These are phyloP conservation scores for Suhomyces ambrosiae DNA, from an alignment of 1,139 yeast genomes.

Conservation along the genomic window DNA sequence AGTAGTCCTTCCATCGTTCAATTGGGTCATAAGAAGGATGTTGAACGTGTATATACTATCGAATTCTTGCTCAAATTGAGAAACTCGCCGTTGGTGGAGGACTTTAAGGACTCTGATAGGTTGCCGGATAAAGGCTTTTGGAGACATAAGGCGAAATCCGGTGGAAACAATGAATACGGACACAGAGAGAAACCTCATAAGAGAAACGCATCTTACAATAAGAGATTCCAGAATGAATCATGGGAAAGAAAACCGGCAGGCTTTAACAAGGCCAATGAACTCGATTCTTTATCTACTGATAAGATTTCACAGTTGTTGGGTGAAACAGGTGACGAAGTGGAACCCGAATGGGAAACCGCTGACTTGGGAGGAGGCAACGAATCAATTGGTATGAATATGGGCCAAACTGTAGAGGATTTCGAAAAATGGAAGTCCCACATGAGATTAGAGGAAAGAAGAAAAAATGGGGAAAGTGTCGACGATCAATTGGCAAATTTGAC, in stretches of 20 bases:
- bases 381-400: constrained; percentile 41
- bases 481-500: constrained; percentile 2
- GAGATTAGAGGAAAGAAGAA: constrained; percentile 57
- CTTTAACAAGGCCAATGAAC: constrained; percentile 25
- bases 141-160: constrained; percentile 25
- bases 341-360: constrained; percentile 56
- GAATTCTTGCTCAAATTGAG: constrained; percentile 39
- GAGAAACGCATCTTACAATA: constrained; percentile 16
- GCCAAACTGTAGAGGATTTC: constrained; percentile 68
- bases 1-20: constrained; percentile 19
- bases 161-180: constrained; percentile 3
- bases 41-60: constrained; percentile 36
- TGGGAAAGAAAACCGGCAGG: constrained; percentile 37
- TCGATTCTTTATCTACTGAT: constrained; percentile 33
- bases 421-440: constrained; percentile 69
- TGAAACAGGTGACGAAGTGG: constrained; percentile 45
- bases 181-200: constrained; percentile 17
- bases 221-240: constrained; percentile 24
- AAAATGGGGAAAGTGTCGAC: constrained; percentile 43
- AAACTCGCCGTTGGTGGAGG: constrained; percentile 37
- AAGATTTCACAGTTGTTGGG: constrained; percentile 37
- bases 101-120: constrained; percentile 25
- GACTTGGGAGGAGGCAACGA: constrained; percentile 19
- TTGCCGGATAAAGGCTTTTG: constrained; percentile 50
- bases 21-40: constrained; percentile 9